Evolutionary conservation across 768 basidiomycete species (phyloP).

Genomic region (Boletus barrowsii): DNA sequence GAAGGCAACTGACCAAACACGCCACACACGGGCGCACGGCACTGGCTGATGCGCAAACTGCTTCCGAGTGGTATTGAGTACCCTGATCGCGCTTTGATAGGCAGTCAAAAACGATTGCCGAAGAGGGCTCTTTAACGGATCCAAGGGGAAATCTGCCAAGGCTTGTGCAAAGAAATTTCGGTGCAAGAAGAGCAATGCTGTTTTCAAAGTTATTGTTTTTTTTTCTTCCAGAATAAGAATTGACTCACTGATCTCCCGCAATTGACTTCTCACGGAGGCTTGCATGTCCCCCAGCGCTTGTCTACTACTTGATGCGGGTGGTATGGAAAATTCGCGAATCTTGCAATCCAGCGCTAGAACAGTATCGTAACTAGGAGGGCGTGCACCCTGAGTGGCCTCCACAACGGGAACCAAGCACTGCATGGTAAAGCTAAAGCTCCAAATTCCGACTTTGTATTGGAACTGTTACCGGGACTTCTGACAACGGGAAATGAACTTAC

Average conservation of each 20-base stretch:
- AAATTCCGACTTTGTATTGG: conserved; percentile 41
- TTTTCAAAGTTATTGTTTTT: background rate
- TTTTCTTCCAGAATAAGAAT: no score
- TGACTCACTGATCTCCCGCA: no score
- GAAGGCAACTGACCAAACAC: conserved; percentile 57
- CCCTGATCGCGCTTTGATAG: no score
- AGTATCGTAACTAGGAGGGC: conserved; percentile 43
- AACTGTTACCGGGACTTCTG: background rate
- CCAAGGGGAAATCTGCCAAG: conserved; percentile 43
- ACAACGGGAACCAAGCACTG: conserved; percentile 45
- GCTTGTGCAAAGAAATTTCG: conserved; percentile 57
- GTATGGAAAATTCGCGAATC: conserved; percentile 39
- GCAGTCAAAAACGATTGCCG: no score
- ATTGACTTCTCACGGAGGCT: background rate
- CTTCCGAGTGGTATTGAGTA: no score
- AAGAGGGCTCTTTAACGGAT: conserved; percentile 30
- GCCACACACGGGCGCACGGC: conserved; percentile 38
- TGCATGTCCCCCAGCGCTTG: background rate
- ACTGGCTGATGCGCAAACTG: no score
- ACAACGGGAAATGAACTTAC: conserved; percentile 32
- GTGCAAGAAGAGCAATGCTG: conserved; percentile 56
- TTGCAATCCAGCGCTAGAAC: conserved; percentile 50
- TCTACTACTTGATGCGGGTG: background rate
- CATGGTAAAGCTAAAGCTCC: conserved; percentile 41
- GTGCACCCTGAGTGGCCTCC: conserved; percentile 38